Percentiles rank a stretch among this genome's conserved stretches.
These are phyloP conservation scores for Aplosporella prunicola DNA, from an alignment of 2,329 filamentous ascomycete species.

Conservation along the genomic window DNA sequence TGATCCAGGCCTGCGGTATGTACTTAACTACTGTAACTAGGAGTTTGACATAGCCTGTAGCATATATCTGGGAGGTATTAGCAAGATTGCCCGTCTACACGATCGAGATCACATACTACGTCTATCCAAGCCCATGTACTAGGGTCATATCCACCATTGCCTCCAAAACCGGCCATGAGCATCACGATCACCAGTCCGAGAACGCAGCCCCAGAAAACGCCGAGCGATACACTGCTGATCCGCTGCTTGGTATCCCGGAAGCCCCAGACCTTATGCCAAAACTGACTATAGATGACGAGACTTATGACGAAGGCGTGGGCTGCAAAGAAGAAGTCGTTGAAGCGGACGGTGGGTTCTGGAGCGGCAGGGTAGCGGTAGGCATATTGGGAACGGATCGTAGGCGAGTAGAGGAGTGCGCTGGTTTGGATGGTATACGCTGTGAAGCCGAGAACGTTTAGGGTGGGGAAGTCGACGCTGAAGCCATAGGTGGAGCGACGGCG, in stretches of 20 bases:
- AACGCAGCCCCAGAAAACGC: constrained; percentile 60
- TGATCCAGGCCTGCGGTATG: constrained; percentile 59
- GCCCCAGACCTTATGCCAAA: constrained; percentile 63
- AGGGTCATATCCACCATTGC: constrained; percentile 37
- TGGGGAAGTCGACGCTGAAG: constrained; percentile 78
- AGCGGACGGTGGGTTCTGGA: constrained; percentile 70
- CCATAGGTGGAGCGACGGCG: constrained; percentile 68
- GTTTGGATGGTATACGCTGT: constrained; percentile 68
- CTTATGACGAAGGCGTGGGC: constrained; percentile 68
- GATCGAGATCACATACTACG: constrained; percentile 37
- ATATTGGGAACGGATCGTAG: constrained; percentile 71
- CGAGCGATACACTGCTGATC: constrained; percentile 54
- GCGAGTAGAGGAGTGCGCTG: constrained; percentile 65
- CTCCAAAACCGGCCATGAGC: constrained; percentile 34
- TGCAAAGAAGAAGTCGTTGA: constrained; percentile 87
- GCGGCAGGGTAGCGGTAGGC: constrained; percentile 64
- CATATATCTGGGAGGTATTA: constrained; percentile 40
- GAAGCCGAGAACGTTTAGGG: constrained; percentile 65
- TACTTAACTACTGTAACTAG: constrained; percentile 87
- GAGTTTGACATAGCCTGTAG: constrained; percentile 81
- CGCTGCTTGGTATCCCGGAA: constrained; percentile 52
- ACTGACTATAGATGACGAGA: constrained; percentile 65
- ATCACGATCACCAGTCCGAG: constrained; percentile 43
- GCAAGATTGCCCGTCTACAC: no score
- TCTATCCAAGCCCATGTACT: constrained; percentile 54